Conservation (phyloP, 257 asterid genomes). For the Solanum etuberosum region DNA sequence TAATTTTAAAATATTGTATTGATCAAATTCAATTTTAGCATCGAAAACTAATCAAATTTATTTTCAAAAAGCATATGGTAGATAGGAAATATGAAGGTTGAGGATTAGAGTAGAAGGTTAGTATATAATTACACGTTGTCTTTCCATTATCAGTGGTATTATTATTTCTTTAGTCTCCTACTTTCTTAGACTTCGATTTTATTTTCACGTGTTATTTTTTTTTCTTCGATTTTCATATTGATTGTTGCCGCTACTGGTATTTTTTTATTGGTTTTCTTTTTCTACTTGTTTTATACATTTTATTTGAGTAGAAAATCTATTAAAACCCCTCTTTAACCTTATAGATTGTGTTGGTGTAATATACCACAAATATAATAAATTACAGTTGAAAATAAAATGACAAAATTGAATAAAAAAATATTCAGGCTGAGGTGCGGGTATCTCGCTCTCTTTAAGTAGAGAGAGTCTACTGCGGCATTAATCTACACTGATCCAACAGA, state of each 20-base stretch:
- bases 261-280: not conserved
- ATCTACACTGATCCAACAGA: too few relatives aligned
- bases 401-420: too few relatives aligned
- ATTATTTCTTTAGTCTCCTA: not conserved
- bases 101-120: not conserved
- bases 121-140: fast-evolving
- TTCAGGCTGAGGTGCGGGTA: too few relatives aligned
- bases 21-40: not conserved
- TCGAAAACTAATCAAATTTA: not conserved
- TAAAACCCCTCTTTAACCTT: too few relatives aligned
- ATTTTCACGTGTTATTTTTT: fast-evolving
- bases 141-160: not conserved
- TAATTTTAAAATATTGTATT: not conserved
- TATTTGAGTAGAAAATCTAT: not conserved
- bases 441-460: too few relatives aligned
- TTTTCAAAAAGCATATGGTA: not conserved
- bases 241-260: not conserved
- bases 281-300: too few relatives aligned
- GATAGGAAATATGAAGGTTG: not conserved
- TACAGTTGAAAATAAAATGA: too few relatives aligned
- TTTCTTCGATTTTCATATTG: not conserved
- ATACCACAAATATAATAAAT: too few relatives aligned
- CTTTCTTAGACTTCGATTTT: not conserved
- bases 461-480: too few relatives aligned
- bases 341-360: too few relatives aligned